Evolutionary conservation across 2,329 filamentous ascomycete genomes (phyloP).

Genomic region (Harringtonia aguacate): DNA sequence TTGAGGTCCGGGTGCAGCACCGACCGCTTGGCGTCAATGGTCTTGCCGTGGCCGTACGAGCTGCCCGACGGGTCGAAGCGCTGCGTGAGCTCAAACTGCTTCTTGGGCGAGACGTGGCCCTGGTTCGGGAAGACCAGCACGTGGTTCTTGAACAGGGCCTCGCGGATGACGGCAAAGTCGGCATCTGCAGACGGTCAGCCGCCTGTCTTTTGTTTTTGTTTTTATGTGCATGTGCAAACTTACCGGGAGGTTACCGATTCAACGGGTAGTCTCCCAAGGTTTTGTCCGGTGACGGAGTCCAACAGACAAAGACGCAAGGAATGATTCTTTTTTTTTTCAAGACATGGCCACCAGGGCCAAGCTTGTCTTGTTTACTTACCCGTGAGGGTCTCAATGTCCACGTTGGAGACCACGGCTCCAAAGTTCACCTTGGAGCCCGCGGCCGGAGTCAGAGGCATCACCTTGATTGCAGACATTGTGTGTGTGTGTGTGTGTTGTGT

Average conservation of each 20-base stretch:
- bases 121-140: conserved; percentile 65
- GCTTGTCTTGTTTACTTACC: conserved; percentile 32
- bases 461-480: conserved; percentile 13
- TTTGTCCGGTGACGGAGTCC: not conserved
- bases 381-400: conserved; percentile 50
- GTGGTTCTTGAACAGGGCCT: conserved; percentile 57
- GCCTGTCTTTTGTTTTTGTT: no score
- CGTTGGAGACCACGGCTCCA: conserved; percentile 46
- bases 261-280: conserved; percentile 15
- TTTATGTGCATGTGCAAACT: no score
- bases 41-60: conserved; percentile 65
- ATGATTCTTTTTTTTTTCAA: no score
- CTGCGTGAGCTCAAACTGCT: conserved; percentile 64
- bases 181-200: conserved; percentile 44
- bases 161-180: conserved; percentile 52
- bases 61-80: conserved; percentile 58
- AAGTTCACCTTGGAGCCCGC: conserved; percentile 34
- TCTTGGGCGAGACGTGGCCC: conserved; percentile 49
- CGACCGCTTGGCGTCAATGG: conserved; percentile 48
- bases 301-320: not conserved
- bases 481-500: not conserved
- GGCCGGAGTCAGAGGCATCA: conserved; percentile 7
- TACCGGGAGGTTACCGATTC: conserved; percentile 17
- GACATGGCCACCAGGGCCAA: not conserved
- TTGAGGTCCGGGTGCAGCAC: conserved; percentile 72